Evolutionary conservation across 441 rosid species (phyloP).

Genomic region (Pelargonium cotyledonis): DNA sequence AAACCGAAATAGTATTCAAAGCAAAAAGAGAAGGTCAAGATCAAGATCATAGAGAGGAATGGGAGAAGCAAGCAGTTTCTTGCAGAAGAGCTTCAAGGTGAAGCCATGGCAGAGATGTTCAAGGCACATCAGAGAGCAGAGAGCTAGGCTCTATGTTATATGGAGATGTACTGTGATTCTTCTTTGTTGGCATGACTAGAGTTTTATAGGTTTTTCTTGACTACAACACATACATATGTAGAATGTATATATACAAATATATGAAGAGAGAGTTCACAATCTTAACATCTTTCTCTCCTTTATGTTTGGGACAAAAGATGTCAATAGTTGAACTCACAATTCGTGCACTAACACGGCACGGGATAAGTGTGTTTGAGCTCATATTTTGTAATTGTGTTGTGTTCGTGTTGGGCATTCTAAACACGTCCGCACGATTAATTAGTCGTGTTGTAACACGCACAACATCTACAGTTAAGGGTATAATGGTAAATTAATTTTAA

Average conservation of each 20-base stretch:
- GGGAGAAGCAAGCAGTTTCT: slow-evolving; percentile 22
- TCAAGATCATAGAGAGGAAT: slow-evolving; percentile 14
- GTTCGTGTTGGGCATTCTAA: too few relatives aligned
- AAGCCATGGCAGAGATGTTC: slow-evolving; percentile 54
- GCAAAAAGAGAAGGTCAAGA: neutral
- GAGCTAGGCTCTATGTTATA: slow-evolving; percentile 61
- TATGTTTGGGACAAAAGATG: neutral
- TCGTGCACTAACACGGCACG: too few relatives aligned
- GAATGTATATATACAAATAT: neutral
- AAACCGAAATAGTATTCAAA: too few relatives aligned
- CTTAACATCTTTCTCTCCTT: neutral
- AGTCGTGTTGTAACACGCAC: too few relatives aligned
- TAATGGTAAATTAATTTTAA: too few relatives aligned
- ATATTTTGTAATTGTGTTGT: too few relatives aligned
- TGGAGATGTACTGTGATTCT: slow-evolving; percentile 81
- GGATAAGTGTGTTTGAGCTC: too few relatives aligned
- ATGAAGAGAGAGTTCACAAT: neutral
- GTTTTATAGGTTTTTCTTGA: neutral
- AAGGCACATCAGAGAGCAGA: slow-evolving; percentile 58
- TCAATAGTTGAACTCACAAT: too few relatives aligned
- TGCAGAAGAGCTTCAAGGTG: slow-evolving; percentile 37
- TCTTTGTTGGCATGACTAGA: slow-evolving; percentile 52
- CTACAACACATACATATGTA: too few relatives aligned
- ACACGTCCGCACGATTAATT: too few relatives aligned
- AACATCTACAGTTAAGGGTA: too few relatives aligned